Base-by-base conservation (phyloP, 768 basidiomycete species). In the Trametes meyenii region DNA sequence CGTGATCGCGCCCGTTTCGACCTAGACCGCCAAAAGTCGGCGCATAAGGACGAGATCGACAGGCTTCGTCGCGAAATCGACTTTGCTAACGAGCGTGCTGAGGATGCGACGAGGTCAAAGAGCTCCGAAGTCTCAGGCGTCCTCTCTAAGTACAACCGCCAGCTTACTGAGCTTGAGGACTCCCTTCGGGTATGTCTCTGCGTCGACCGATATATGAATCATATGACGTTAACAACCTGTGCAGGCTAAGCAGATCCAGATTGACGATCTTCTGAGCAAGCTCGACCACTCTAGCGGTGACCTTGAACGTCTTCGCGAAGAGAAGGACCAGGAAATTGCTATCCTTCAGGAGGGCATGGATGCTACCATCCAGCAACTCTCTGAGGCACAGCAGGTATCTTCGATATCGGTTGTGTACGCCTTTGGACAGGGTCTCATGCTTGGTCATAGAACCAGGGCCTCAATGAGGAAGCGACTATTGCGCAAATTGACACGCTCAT, bases 401-500 rank as follows among this genome's bases (percentile, higher is more conserved):
- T 16, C 39, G 11, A 8, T 26, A 40, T 26, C 50, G 26, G 29
- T 17, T 52, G 7, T 51, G 6, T n/a, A n/a, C 13, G 2, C 19
- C 19, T 39, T 8, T 8, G 5, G 19, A 23, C 13, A 12, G 11
- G 21, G 14, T 24, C 23, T 48, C 55, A 58, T 51, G 3, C 46
- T 6, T 23, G 36, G 5, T 16, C 21, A 35, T 19, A 57, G 38
- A 38, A 29, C 29, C 55, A 48, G 23, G 35, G 45, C 10, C 55
- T 64, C 36, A 83, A 86, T 24, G 94, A 94, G 67, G 90, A 92
- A 66, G 94, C 96, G 0, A 94, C 92, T 61, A 92, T 93, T 71
- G 91, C 94, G n/a, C 94, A 98, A 74, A 95, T 99, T 68, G 96
- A 98, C 73, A 96, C 88, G 2, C 83, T 99, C 68, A 96, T 99